Evolutionary conservation across 345 rosid genomes (phyloP), one percentile per base, ranked within the genome.

Genomic region (Excoecaria agallocha): DNA sequence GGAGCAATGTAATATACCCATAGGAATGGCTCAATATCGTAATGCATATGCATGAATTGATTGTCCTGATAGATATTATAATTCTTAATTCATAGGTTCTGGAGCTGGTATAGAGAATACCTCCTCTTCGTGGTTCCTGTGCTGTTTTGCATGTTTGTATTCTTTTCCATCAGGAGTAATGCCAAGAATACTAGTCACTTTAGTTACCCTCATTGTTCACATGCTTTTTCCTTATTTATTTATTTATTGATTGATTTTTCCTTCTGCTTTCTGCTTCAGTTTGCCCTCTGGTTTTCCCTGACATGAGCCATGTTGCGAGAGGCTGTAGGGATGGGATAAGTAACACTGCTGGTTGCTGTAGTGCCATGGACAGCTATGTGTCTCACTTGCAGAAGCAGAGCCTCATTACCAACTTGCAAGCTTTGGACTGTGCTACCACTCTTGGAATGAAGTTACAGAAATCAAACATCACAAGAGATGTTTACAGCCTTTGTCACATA

Each of bases 331-430:
- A 85, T 39, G 89, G 76, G 64, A 75, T 84, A 79, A 86, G 77
- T 78, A 86, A 90, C 74, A 83, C 74, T 39, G 81, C 90, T 20
- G 91, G 81, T 48, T 93, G 99, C 82, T 95, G 99, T 20, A 54
- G 59, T 59, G 90, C 94, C 67, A 86, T 95, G 97, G 92, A 84
- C 45, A 91, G 86, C 84, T 93, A 95, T 4, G 86, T 93, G 20
- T 85, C 98, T 71, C 98, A 93, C 86, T 85, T 94, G 82, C 98
- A 94, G 71, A 94, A 95, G 82, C 99, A 95, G 83, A 84, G 89
- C 78, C 91, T 95, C 30, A 83, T 93, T 55, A 95, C 99, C 41
- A 95, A 95, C 86, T 87, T 95, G 85, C 99, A 93, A 75, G 98
- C 98, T 69, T 80, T 92, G 83, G 91, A 95, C 77, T 95, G 99